A percentile compares a stretch with the other conserved stretches of the same genome.
These are phyloP conservation scores for Panus rudis DNA, from an alignment of 768 basidiomycete genomes.

Conservation along the genomic window DNA sequence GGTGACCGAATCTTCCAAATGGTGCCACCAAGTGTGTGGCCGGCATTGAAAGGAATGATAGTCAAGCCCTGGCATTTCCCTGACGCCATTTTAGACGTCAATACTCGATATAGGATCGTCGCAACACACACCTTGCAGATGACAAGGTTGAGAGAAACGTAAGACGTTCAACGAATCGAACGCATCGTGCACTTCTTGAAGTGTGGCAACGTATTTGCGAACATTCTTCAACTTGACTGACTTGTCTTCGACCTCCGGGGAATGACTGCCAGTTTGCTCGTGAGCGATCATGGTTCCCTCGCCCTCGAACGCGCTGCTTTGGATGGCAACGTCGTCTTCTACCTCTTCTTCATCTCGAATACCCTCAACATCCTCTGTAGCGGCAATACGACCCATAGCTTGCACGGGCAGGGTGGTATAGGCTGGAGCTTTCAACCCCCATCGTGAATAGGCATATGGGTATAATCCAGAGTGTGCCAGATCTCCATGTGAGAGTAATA, in stretches of 20 bases:
- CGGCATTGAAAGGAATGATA: constrained; percentile 91
- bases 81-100: constrained; percentile 9
- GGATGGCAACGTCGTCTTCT: constrained; percentile 12
- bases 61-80: constrained; percentile 90
- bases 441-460: constrained; percentile 82
- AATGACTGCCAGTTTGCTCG: constrained; percentile 13
- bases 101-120: neutral
- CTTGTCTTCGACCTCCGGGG: constrained; percentile 2
- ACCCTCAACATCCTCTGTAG: constrained; percentile 81
- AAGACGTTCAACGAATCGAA: constrained; percentile 89
- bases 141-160: constrained; percentile 92
- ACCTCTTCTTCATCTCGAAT: constrained; percentile 71
- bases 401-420: constrained; percentile 95
- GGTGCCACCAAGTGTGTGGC: constrained; percentile 92
- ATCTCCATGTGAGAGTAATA: constrained; percentile 92
- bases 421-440: constrained; percentile 83
- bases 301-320: constrained; percentile 20
- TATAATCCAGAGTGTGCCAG: constrained; percentile 86
- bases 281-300: constrained; percentile 21
- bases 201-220: constrained; percentile 62
- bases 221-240: constrained; percentile 24
- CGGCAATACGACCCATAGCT: constrained; percentile 90
- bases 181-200: constrained; percentile 84
- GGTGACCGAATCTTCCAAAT: constrained; percentile 99
- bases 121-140: constrained; percentile 69